phyloP scores from a whole-genome alignment of 805 yeast genomes.

The Diddensiella transvaalensis region DNA sequence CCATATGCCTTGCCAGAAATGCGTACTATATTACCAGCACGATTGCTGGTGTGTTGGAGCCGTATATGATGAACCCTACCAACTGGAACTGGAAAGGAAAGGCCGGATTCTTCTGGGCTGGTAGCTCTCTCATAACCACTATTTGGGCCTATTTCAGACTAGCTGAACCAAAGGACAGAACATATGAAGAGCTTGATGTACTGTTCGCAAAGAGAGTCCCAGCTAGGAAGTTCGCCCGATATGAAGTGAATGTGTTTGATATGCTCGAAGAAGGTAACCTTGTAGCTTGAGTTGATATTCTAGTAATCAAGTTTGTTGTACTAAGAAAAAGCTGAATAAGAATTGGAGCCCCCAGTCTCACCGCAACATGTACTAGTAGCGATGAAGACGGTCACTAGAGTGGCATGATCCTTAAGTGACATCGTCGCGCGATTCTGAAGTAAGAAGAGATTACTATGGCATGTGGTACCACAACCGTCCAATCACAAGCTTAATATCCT shows the following conservation, averaged over 20 bases:
- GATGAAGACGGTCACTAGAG: too few relatives aligned
- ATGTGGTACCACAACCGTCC: too few relatives aligned
- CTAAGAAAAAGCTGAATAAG: too few relatives aligned
- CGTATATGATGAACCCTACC: constrained; percentile 48
- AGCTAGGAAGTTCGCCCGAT: constrained; percentile 25
- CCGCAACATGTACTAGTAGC: too few relatives aligned
- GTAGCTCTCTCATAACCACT: constrained; percentile 31
- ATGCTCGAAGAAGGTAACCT: too few relatives aligned
- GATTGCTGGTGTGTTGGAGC: constrained; percentile 25
- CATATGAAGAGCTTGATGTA: constrained; percentile 56
- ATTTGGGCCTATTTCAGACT: constrained; percentile 47
- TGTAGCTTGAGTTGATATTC: too few relatives aligned
- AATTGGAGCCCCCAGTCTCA: too few relatives aligned
- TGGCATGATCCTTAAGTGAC: too few relatives aligned
- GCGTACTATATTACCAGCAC: constrained; percentile 23
- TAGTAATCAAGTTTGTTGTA: too few relatives aligned
- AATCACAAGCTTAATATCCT: too few relatives aligned
- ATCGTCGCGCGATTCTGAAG: too few relatives aligned
- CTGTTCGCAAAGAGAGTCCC: constrained; percentile 39
- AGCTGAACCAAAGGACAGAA: constrained; percentile 57
- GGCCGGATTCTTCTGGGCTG: constrained; percentile 45
- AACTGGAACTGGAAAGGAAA: constrained; percentile 46
- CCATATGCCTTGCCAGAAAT: constrained; percentile 38
- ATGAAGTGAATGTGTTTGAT: constrained; percentile 2
- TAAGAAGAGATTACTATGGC: too few relatives aligned